Percentiles rank a stretch among this genome's conserved stretches.
phyloP scores from a whole-genome alignment of 352 stramenopile species.

The Pythium coloratum region DNA sequence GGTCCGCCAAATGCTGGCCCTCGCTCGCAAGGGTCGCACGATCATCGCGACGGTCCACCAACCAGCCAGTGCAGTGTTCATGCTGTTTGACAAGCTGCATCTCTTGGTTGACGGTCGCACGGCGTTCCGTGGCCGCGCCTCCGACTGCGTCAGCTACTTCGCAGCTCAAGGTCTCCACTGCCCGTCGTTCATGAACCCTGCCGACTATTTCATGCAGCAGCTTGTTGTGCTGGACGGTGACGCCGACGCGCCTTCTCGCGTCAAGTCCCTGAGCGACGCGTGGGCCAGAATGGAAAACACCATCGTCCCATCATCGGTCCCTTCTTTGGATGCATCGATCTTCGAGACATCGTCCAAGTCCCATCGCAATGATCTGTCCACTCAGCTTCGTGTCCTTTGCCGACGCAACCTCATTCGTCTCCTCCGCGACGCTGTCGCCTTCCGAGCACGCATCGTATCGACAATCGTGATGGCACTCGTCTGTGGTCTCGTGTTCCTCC shows the following conservation, averaged over 20 bases:
- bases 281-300: too few species aligned
- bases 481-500: conserved; percentile 47
- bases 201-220: conserved; percentile 68
- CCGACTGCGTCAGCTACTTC: conserved; percentile 62
- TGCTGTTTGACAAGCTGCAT: conserved; percentile 59
- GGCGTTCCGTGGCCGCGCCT: conserved; percentile 60
- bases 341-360: not conserved
- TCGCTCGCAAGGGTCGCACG: conserved; percentile 84
- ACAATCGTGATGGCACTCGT: conserved; percentile 41
- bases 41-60: conserved; percentile 89
- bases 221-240: conserved; percentile 48
- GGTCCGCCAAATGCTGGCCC: not conserved
- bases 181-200: conserved; percentile 54
- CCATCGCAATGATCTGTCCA: not conserved
- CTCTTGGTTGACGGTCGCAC: conserved; percentile 48
- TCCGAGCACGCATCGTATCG: conserved; percentile 25
- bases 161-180: conserved; percentile 53
- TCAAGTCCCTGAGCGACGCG: not conserved
- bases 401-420: conserved; percentile 31
- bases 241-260: conserved; percentile 23
- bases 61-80: conserved; percentile 68
- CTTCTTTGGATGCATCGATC: not conserved
- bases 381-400: conserved; percentile 25
- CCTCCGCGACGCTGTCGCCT: conserved; percentile 32
- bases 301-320: too few species aligned